Evolutionary conservation across 2,329 filamentous ascomycete genomes (phyloP).

Genomic region (Nemania sp.): DNA sequence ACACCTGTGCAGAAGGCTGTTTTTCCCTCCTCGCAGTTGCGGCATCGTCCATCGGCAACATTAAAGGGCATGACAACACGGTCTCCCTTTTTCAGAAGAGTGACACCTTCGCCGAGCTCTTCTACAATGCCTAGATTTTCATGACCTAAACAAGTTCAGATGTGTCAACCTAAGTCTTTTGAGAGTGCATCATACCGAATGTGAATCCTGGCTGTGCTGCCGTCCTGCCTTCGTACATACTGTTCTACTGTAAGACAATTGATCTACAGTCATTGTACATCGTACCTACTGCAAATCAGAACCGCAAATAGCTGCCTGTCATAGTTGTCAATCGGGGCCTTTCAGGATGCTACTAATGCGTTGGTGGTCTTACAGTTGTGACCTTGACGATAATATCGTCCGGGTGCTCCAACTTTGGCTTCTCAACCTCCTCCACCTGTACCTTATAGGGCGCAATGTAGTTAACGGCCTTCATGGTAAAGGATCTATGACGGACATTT

Average conservation of each 20-base stretch:
- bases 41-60: constrained; percentile 26
- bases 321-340: neutral
- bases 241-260: neutral
- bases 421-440: constrained; percentile 19
- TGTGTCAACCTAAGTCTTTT: too few relatives aligned
- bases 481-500: neutral
- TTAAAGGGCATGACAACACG: constrained; percentile 28
- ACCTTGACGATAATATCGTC: constrained; percentile 29
- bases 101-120: constrained; percentile 24
- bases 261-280: neutral
- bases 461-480: constrained; percentile 24
- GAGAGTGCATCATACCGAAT: constrained; percentile 14
- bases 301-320: constrained; percentile 24
- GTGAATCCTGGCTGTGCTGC: constrained; percentile 24
- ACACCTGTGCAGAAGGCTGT: constrained; percentile 30
- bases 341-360: neutral
- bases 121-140: constrained; percentile 27
- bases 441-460: constrained; percentile 26
- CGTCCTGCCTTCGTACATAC: constrained; percentile 30
- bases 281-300: constrained; percentile 27
- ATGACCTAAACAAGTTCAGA: constrained; percentile 10
- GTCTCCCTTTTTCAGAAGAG: constrained; percentile 24
- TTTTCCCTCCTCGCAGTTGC: constrained; percentile 29
- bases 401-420: constrained; percentile 21
- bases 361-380: constrained; percentile 15